These are phyloP conservation scores for Adiantum capillusveneris DNA, from an alignment of 75 land plant genomes.

Conservation along the genomic window DNA sequence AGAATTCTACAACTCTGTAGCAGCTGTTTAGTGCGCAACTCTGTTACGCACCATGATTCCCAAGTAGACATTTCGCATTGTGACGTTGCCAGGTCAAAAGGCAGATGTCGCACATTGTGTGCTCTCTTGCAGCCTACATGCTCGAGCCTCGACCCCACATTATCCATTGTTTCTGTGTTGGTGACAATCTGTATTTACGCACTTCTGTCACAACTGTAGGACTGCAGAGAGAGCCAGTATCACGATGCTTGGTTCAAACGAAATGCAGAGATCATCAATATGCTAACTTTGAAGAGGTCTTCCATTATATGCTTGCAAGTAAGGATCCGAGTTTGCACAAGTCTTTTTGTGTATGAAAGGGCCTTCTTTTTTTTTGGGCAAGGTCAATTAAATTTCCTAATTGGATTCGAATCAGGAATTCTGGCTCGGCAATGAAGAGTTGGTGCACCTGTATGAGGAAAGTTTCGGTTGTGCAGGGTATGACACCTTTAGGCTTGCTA, in stretches of 20 bases:
- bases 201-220: too few relatives aligned
- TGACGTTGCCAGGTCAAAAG: too few relatives aligned
- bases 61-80: too few relatives aligned
- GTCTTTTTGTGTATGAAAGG: neutral
- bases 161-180: too few relatives aligned
- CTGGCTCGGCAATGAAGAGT: constrained; percentile 78
- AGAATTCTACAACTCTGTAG: too few relatives aligned
- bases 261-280: constrained; percentile 57
- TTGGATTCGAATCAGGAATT: constrained; percentile 44
- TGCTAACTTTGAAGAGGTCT: constrained; percentile 45
- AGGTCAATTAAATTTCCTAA: neutral
- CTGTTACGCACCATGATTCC: too few relatives aligned
- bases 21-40: too few relatives aligned
- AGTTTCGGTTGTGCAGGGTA: constrained; percentile 54
- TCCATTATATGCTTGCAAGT: constrained; percentile 89
- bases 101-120: too few relatives aligned
- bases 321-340: neutral
- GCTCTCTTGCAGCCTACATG: too few relatives aligned
- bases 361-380: neutral
- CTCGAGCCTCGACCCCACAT: too few relatives aligned
- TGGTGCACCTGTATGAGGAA: constrained; percentile 71
- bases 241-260: constrained; percentile 49
- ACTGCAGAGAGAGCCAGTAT: constrained; percentile 54
- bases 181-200: too few relatives aligned
- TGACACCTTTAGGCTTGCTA: constrained; percentile 44